Base-by-base conservation (phyloP, 192 early-diverging fungal genomes). In the Geranomyces michiganensis region DNA sequence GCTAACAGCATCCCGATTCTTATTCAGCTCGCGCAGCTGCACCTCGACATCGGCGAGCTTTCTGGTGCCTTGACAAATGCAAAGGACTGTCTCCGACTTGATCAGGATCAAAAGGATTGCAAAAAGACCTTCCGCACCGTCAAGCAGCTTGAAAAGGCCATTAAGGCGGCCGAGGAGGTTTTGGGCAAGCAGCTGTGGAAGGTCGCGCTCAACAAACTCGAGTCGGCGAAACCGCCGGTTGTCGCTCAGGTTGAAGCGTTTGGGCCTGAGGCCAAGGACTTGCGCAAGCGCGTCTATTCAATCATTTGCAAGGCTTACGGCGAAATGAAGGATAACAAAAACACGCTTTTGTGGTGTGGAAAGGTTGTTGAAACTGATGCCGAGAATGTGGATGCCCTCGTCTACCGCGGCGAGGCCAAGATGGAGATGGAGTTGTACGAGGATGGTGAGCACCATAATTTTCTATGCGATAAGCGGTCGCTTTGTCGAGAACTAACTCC, bases 91-190 rank as follows among this genome's bases (percentile, higher is more conserved):
- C 79, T 96, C 14, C 85, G 88, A 29, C 89, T 89, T 5, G 96
- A 99, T 73, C 95, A 94, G 0, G 96, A 99, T 51, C 88, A 99
- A 77, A 93, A 92, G 75, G 36, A 78, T 31, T 98, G 96, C 85
- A 95, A 94, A 78, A 79, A 72, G 7, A 69, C 88, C 7, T 94
- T 93, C 73, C 76, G 84, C 27, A 79, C 75, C 56, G 67, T 95
- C 41, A 95, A 94, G 64, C 85, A 87, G 56, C 72, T 92, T 29
- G 89, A 93, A 41, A 93, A 94, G 74, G 81, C 79, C 31, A 67
- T 95, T 19, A 76, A 76, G 21, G 88, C 79, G 68, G 79, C 93
- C 21, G 82, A 88, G 22, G 71, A 62, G 0, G 82, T 88, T 62
- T 65, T 85, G 15, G 75, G 77, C 36, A 81, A 84, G 56, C 72